Conservation (phyloP, 1,139 yeast genomes). For the Candida sp. region DNA sequence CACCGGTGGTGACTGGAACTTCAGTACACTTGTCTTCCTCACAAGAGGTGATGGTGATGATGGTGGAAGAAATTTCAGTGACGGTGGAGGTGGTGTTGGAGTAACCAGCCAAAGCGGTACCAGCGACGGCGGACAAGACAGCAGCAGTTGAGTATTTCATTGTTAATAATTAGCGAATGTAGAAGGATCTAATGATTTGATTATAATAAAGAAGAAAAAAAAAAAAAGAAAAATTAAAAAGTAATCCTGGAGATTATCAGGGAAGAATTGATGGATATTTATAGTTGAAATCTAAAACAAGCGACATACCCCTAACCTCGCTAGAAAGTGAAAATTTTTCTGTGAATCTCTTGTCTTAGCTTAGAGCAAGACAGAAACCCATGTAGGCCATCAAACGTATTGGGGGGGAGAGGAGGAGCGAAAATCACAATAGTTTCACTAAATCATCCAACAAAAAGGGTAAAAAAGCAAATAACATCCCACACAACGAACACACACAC, state of each 20-base stretch:
- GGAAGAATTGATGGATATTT: background rate
- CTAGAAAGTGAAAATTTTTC: too few species aligned
- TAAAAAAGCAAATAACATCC: background rate
- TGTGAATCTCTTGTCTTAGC: background rate
- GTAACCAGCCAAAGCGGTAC: conserved; percentile 26
- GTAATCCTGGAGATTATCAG: background rate
- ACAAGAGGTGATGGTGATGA: conserved; percentile 58
- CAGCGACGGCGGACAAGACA: conserved; percentile 25
- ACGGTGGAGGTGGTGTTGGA: conserved; percentile 16
- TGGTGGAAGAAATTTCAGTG: conserved; percentile 27
- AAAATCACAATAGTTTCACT: background rate
- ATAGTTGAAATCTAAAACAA: background rate
- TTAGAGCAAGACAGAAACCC: background rate
- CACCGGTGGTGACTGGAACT: conserved; percentile 39
- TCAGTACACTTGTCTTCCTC: conserved; percentile 33
- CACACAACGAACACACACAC: background rate
- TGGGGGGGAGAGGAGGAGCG: background rate
- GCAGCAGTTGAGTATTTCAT: conserved; percentile 37
- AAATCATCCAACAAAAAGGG: background rate
- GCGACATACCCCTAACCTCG: too few species aligned
- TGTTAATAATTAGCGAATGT: conserved; percentile 12
- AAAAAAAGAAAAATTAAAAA: conserved; percentile 17
- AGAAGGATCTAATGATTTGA: background rate
- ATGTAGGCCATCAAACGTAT: background rate
- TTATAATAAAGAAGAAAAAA: conserved; percentile 12